Evolutionary conservation across 306 rosid genomes (phyloP).

Genomic region (Begonia fuchsioides): DNA sequence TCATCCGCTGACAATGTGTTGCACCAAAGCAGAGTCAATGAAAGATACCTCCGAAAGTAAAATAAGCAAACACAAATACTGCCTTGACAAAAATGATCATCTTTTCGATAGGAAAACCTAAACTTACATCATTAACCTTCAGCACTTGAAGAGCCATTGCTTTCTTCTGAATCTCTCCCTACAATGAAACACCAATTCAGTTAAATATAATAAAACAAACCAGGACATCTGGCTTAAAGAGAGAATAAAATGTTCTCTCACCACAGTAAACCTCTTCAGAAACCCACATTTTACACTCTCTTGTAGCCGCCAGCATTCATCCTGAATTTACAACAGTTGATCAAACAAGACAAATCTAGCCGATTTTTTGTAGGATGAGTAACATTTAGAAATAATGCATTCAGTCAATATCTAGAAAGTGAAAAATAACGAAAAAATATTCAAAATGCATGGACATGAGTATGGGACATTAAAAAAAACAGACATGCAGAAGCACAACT

Average conservation of each 20-base stretch:
- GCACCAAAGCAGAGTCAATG: too few species aligned
- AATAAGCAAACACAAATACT: conserved; percentile 4
- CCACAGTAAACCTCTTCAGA: conserved; percentile 63
- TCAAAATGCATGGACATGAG: too few species aligned
- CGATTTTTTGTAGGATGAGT: too few species aligned
- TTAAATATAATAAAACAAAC: conserved; percentile 10
- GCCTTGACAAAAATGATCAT: too few species aligned
- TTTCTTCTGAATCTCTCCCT: conserved; percentile 71
- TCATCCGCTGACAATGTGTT: conserved; percentile 29
- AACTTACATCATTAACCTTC: conserved; percentile 71
- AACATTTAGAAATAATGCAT: neutral
- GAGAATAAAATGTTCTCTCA: conserved; percentile 23
- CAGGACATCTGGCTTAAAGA: neutral
- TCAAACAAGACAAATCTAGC: conserved; percentile 1
- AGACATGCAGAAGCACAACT: too few species aligned
- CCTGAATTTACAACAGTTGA: conserved; percentile 35
- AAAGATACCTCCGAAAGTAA: conserved; percentile 10
- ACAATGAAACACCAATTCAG: conserved; percentile 16
- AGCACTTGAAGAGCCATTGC: conserved; percentile 57
- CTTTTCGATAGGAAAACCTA: too few species aligned
- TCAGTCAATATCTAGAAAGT: neutral
- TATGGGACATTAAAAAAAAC: too few species aligned
- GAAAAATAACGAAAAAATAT: neutral
- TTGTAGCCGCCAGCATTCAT: conserved; percentile 69
- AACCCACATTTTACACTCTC: conserved; percentile 72